Conservation (phyloP, 2,329 filamentous ascomycete species). For the Botrytis galanthina region DNA sequence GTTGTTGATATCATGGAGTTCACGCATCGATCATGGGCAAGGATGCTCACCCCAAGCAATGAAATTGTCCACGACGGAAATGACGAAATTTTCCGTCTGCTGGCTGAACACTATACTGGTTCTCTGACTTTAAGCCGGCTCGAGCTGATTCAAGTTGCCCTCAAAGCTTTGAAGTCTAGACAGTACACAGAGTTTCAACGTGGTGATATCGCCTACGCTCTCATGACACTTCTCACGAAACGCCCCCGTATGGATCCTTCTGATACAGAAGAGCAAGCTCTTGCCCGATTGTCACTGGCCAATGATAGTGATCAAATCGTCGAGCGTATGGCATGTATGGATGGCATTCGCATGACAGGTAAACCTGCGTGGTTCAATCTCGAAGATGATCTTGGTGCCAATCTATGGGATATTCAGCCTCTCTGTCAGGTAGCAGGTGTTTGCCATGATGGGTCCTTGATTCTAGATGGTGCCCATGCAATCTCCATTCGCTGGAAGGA, state of each 20-base stretch:
- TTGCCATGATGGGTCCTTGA: slow-evolving; percentile 36
- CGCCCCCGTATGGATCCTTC: slow-evolving; percentile 31
- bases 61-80: slow-evolving; percentile 16
- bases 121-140: slow-evolving; percentile 16
- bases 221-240: slow-evolving; percentile 38
- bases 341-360: slow-evolving; percentile 3
- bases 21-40: slow-evolving; percentile 20
- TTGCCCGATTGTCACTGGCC: slow-evolving; percentile 37
- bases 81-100: slow-evolving; percentile 18
- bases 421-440: slow-evolving; percentile 39
- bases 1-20: slow-evolving; percentile 22
- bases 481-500: slow-evolving; percentile 40
- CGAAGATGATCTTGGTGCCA: slow-evolving; percentile 34
- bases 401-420: slow-evolving; percentile 40
- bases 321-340: slow-evolving; percentile 36
- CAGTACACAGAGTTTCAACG: slow-evolving; percentile 18
- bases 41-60: neutral
- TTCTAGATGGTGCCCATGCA: slow-evolving; percentile 37
- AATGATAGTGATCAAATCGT: slow-evolving; percentile 39
- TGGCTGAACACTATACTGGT: slow-evolving; percentile 20
- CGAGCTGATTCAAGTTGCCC: slow-evolving; percentile 18
- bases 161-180: slow-evolving; percentile 19
- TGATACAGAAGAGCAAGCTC: slow-evolving; percentile 37
- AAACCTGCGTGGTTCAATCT: slow-evolving; percentile 28
- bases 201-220: slow-evolving; percentile 39